Conservation (phyloP, 2,329 filamentous ascomycete genomes). For the Atkinsonella texensis region DNA sequence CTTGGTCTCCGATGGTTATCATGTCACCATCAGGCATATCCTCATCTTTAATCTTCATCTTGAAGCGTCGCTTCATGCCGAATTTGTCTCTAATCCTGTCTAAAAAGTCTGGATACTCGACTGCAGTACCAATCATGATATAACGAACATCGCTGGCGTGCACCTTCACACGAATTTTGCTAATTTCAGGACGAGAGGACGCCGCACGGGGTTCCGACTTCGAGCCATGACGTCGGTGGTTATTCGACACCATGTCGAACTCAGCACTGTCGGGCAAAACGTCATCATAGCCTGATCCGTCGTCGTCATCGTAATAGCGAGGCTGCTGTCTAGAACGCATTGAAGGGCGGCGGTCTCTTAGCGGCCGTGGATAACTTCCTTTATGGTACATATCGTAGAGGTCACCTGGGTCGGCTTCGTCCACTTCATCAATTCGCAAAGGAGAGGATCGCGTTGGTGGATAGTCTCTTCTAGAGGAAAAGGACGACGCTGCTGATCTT, state of each 20-base stretch:
- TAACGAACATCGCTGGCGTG: constrained; percentile 86
- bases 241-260: constrained; percentile 63
- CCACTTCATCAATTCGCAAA: constrained; percentile 34
- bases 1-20: constrained; percentile 95
- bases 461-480: constrained; percentile 29
- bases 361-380: constrained; percentile 25
- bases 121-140: constrained; percentile 66
- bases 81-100: constrained; percentile 81
- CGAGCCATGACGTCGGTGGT: constrained; percentile 32
- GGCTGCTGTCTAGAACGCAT: constrained; percentile 28
- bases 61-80: constrained; percentile 62
- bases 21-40: constrained; percentile 67
- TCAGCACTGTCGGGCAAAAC: constrained; percentile 62
- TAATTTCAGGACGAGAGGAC: constrained; percentile 53
- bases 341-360: constrained; percentile 20
- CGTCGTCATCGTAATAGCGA: constrained; percentile 69
- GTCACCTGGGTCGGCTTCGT: constrained; percentile 55
- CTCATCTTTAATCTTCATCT: constrained; percentile 81
- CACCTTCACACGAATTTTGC: constrained; percentile 81
- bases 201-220: constrained; percentile 39
- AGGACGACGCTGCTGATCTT: constrained; percentile 32
- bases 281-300: constrained; percentile 62
- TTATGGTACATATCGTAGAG: constrained; percentile 52
- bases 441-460: constrained; percentile 17
- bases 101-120: constrained; percentile 67